These are phyloP conservation scores for Artemisia tridentata DNA, from an alignment of 129 eudicot species.

Conservation along the genomic window DNA sequence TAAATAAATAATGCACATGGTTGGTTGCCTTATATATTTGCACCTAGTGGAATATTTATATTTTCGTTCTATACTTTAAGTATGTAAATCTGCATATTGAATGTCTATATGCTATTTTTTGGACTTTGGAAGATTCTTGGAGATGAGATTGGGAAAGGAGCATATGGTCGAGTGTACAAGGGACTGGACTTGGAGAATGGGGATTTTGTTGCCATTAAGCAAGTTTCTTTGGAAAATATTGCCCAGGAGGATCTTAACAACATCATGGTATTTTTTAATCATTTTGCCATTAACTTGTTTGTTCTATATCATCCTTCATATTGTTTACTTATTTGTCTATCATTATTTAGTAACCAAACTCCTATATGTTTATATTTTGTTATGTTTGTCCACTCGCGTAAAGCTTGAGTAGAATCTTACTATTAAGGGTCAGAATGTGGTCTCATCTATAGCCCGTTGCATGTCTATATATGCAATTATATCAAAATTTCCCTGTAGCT, in stretches of 20 bases:
- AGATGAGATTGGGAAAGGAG: slow-evolving; percentile 99
- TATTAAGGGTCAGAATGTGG: slow-evolving; percentile 6
- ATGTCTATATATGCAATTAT: too few relatives aligned
- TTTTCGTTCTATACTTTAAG: slow-evolving; percentile 1
- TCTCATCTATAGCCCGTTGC: slow-evolving; percentile 1
- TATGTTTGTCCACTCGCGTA: slow-evolving; percentile 5
- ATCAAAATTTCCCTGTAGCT: not conserved
- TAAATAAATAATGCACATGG: not conserved
- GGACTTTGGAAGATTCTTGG: slow-evolving; percentile 74
- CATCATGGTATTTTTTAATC: slow-evolving; percentile 62
- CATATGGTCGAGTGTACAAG: slow-evolving; percentile 97
- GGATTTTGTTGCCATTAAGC: slow-evolving; percentile 97
- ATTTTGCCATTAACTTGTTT: not conserved
- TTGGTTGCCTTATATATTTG: slow-evolving; percentile 5
- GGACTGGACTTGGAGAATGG: slow-evolving; percentile 98
- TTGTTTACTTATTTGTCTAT: not conserved
- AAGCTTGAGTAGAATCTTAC: slow-evolving; percentile 15
- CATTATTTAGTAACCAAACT: too few relatives aligned
- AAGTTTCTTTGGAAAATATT: slow-evolving; percentile 91
- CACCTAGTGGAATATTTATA: not conserved
- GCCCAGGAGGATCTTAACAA: slow-evolving; percentile 90
- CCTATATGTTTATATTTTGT: not conserved
- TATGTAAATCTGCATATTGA: slow-evolving; percentile 21
- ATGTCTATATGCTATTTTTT: slow-evolving; percentile 4
- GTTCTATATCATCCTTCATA: not conserved